These are phyloP conservation scores for Pilatotrama ljubarskyi DNA, from an alignment of 768 basidiomycete genomes.

Conservation along the genomic window DNA sequence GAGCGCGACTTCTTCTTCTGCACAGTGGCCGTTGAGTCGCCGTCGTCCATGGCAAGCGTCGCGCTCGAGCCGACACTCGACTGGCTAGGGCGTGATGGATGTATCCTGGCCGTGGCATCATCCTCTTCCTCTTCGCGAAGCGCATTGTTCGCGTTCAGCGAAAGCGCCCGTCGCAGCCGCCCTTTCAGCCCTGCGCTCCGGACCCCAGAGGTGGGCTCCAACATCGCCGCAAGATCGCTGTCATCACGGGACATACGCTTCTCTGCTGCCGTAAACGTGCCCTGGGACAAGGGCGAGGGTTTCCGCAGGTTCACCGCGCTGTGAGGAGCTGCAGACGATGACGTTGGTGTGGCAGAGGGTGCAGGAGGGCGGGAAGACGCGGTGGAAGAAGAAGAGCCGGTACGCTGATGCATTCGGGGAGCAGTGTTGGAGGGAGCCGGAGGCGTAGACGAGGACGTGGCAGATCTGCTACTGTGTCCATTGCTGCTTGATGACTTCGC, in stretches of 20 bases:
- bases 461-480: conserved; percentile 21
- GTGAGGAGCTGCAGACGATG: conserved; percentile 31
- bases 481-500: conserved; percentile 23
- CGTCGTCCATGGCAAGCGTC: conserved; percentile 32
- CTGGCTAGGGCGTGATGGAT: conserved; percentile 25
- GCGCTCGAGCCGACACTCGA: conserved; percentile 29
- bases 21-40: conserved; percentile 34
- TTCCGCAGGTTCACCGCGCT: conserved; percentile 32
- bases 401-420: conserved; percentile 46
- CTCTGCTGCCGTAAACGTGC: conserved; percentile 60
- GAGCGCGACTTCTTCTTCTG: conserved; percentile 73
- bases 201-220: conserved; percentile 42
- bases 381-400: conserved; percentile 48
- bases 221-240: conserved; percentile 62
- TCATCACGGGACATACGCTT: conserved; percentile 80
- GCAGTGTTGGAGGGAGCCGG: conserved; percentile 26
- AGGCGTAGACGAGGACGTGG: conserved; percentile 23
- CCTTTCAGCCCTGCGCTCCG: conserved; percentile 76
- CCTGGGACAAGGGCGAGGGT: conserved; percentile 73
- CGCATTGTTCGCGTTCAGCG: conserved; percentile 57
- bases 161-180: conserved; percentile 71
- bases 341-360: conserved; percentile 33
- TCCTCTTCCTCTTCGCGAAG: conserved; percentile 62
- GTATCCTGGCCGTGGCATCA: conserved; percentile 16
- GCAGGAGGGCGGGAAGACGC: conserved; percentile 37